Base-by-base conservation (phyloP, 2,329 filamentous ascomycete genomes). In the Thermomyces lanuginosus region DNA sequence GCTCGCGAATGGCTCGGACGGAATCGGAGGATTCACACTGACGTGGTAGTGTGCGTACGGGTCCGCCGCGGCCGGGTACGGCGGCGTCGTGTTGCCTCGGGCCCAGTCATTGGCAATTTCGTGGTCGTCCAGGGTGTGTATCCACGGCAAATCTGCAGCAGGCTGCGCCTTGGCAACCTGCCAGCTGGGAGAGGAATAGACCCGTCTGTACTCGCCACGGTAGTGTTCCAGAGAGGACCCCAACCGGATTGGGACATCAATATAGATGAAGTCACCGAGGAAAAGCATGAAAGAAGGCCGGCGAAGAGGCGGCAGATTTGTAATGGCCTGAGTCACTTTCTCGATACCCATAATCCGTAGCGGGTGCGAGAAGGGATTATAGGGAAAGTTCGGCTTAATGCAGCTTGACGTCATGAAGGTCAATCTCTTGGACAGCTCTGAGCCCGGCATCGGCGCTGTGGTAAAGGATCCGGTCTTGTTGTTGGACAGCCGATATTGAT, bases 181-280 rank as follows among this genome's bases (percentile, higher is more conserved):
- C 89, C 89, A 98, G 37, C 92, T 86, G 0, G 86, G 86, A 2
- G 84, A 92, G 0, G 81, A 77, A 45, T 98, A 98, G n/a, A 93
- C 75, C 41, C 91, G 82, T 11, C 86, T 75, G 46, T 98, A 98
- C 46, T 93, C 83, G 45, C 81, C 72, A 26, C 84, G 71, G 49
- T 93, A 98, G 42, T 83, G 72, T 28, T 80, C 72, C 1, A 64
- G 58, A 0, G 70, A 65, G 21, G 66, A 71, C 7, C 82, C 83
- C 46, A 84, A 77, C 6, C 77, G 72, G 24, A 72, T 65, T 0
- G 86, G 86, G 0, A 95, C 86, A 43, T 98, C 89, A 22, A 61
- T 52, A 33, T 61, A 61, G 29, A 61, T 58, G 30, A 61, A 61
- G 30, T 61, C 57, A 8, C 57, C 57, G 5, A 61, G 45, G 41